These are phyloP conservation scores for Citrus glauca DNA, from an alignment of 345 rosid genomes.

Conservation along the genomic window DNA sequence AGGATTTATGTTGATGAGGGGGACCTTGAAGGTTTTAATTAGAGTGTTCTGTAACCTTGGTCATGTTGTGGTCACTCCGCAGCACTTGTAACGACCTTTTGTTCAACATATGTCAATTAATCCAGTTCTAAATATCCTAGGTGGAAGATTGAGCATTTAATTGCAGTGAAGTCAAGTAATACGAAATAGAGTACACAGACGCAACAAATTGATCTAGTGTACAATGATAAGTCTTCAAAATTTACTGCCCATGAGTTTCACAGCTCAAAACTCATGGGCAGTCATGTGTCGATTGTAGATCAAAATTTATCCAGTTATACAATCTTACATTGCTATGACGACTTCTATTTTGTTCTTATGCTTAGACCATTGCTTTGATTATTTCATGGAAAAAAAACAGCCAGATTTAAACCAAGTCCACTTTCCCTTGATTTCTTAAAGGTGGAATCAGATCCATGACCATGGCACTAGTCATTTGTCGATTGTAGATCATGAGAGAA, in stretches of 20 bases:
- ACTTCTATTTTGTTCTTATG: background rate
- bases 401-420: background rate
- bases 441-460: conserved; percentile 53
- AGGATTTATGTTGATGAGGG: background rate
- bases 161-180: background rate
- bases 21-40: background rate
- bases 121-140: background rate
- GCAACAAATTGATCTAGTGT: background rate
- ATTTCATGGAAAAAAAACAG: background rate
- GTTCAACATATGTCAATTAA: background rate
- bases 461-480: conserved; percentile 68
- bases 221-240: background rate
- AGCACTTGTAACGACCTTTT: background rate
- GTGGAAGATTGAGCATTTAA: background rate
- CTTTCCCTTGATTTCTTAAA: conserved; percentile 5
- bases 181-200: no score
- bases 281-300: no score
- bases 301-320: no score
- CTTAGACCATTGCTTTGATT: background rate
- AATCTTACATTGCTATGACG: no score
- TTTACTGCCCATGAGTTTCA: background rate
- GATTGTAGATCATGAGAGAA: conserved; percentile 42
- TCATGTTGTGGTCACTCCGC: background rate
- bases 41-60: background rate
- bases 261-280: background rate